Conservation (phyloP, 2,329 filamentous ascomycete species). For the Monosporascus sp. region DNA sequence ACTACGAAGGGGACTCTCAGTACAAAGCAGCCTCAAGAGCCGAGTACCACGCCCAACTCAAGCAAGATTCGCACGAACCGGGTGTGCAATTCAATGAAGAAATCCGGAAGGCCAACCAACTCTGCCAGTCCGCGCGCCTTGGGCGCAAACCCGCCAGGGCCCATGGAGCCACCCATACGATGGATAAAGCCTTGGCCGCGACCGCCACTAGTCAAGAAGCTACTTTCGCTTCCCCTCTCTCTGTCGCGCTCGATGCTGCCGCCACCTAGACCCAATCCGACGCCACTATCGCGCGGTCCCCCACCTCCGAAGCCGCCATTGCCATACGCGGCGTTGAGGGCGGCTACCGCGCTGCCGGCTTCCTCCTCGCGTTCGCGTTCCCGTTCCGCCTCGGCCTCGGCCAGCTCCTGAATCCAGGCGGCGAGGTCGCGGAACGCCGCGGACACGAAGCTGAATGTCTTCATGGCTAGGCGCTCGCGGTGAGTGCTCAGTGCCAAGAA, state of each 20-base stretch:
- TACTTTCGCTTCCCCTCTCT: slow-evolving; percentile 39
- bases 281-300: slow-evolving; percentile 23
- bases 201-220: slow-evolving; percentile 52
- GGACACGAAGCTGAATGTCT: slow-evolving; percentile 59
- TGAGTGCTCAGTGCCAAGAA: slow-evolving; percentile 62
- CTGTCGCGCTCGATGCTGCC: slow-evolving; percentile 21
- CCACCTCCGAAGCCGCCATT: slow-evolving; percentile 34
- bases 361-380: slow-evolving; percentile 38
- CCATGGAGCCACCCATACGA: slow-evolving; percentile 50
- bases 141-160: slow-evolving; percentile 49
- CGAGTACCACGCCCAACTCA: slow-evolving; percentile 52
- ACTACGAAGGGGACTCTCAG: neutral
- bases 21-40: slow-evolving; percentile 30
- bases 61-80: slow-evolving; percentile 60
- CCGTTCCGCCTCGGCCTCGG: slow-evolving; percentile 58
- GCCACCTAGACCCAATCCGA: slow-evolving; percentile 22
- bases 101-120: slow-evolving; percentile 61
- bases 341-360: slow-evolving; percentile 30
- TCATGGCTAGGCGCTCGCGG: slow-evolving; percentile 61
- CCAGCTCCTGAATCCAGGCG: slow-evolving; percentile 60
- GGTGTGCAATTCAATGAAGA: slow-evolving; percentile 62
- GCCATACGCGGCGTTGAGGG: slow-evolving; percentile 39
- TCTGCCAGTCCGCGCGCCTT: slow-evolving; percentile 60
- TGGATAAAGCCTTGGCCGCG: slow-evolving; percentile 46
- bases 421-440: slow-evolving; percentile 60